These are phyloP conservation scores for Thermothelomyces thermophilus DNA, from an alignment of 2,329 filamentous ascomycete species.

Conservation along the genomic window DNA sequence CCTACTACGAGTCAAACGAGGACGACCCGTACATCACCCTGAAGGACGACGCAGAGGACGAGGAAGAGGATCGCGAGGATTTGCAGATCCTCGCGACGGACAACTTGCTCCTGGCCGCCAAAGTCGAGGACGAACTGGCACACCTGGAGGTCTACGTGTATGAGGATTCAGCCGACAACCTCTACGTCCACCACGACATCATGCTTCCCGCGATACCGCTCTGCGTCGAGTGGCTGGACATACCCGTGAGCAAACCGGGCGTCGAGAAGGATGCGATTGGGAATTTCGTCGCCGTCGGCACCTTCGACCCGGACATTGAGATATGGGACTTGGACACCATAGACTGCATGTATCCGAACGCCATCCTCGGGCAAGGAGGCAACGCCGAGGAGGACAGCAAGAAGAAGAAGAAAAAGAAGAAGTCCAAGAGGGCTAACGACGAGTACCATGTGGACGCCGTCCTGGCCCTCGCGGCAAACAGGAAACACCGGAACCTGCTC, in stretches of 20 bases:
- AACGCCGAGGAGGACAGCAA: slow-evolving; percentile 50
- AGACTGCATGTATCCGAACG: slow-evolving; percentile 97
- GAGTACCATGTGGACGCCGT: slow-evolving; percentile 92
- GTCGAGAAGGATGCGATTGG: slow-evolving; percentile 60
- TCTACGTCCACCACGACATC: slow-evolving; percentile 98
- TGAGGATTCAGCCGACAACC: slow-evolving; percentile 88
- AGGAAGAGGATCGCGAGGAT: slow-evolving; percentile 84
- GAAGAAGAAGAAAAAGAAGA: slow-evolving; percentile 87
- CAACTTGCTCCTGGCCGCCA: slow-evolving; percentile 84
- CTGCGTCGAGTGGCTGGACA: slow-evolving; percentile 90
- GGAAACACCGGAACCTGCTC: slow-evolving; percentile 87
- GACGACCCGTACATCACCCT: slow-evolving; percentile 96
- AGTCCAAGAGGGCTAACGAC: slow-evolving; percentile 80
- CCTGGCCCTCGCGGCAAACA: slow-evolving; percentile 83
- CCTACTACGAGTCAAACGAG: slow-evolving; percentile 89
- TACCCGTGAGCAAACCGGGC: slow-evolving; percentile 69
- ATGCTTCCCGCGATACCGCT: slow-evolving; percentile 97
- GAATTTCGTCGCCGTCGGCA: slow-evolving; percentile 92
- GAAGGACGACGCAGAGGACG: slow-evolving; percentile 56
- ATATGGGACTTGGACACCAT: slow-evolving; percentile 96
- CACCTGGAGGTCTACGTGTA: slow-evolving; percentile 97
- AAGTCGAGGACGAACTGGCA: slow-evolving; percentile 94
- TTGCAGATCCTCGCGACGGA: slow-evolving; percentile 88
- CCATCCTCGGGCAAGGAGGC: slow-evolving; percentile 75
- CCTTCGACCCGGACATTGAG: slow-evolving; percentile 97